Conservation (phyloP, 495 filamentous ascomycete species). For the Astrothelium subdiscretum region DNA sequence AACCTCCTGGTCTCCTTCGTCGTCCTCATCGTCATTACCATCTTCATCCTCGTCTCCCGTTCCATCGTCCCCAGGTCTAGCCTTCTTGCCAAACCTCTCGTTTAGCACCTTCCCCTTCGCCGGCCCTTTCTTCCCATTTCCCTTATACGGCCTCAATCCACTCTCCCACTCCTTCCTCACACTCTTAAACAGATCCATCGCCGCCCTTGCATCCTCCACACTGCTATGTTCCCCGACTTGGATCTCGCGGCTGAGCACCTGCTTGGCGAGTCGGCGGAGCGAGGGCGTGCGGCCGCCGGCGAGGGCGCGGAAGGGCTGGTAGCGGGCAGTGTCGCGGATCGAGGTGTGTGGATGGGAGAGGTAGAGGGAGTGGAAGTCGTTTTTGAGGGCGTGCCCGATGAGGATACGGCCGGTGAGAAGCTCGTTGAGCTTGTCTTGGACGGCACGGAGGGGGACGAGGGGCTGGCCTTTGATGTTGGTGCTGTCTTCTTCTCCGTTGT, state of each 20-base stretch:
- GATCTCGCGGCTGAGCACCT: constrained; percentile 73
- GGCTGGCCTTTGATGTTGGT: background rate
- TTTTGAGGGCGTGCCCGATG: constrained; percentile 79
- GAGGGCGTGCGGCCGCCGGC: constrained; percentile 67
- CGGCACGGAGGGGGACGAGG: constrained; percentile 47
- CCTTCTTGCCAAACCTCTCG: no score
- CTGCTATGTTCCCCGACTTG: constrained; percentile 63
- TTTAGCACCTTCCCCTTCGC: constrained; percentile 16
- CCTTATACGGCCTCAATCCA: constrained; percentile 48
- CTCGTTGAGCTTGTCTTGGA: constrained; percentile 59
- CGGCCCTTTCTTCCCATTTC: constrained; percentile 28
- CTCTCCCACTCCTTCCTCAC: constrained; percentile 75
- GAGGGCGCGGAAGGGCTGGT: constrained; percentile 59
- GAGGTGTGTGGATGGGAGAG: constrained; percentile 64
- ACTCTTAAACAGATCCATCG: constrained; percentile 74
- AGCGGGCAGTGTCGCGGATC: constrained; percentile 75
- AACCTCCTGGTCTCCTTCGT: constrained; percentile 9
- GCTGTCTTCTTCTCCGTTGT: background rate
- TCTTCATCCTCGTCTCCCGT: constrained; percentile 21
- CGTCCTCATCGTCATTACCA: constrained; percentile 16
- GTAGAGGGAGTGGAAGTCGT: constrained; percentile 69
- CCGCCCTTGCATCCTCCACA: constrained; percentile 80
- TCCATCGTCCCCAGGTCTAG: no score
- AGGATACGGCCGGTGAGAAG: constrained; percentile 64
- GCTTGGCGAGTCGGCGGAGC: constrained; percentile 60